Percentiles rank a stretch among this genome's conserved stretches.
These are phyloP conservation scores for Collybia mongolica DNA, from an alignment of 768 basidiomycete genomes.

Conservation along the genomic window DNA sequence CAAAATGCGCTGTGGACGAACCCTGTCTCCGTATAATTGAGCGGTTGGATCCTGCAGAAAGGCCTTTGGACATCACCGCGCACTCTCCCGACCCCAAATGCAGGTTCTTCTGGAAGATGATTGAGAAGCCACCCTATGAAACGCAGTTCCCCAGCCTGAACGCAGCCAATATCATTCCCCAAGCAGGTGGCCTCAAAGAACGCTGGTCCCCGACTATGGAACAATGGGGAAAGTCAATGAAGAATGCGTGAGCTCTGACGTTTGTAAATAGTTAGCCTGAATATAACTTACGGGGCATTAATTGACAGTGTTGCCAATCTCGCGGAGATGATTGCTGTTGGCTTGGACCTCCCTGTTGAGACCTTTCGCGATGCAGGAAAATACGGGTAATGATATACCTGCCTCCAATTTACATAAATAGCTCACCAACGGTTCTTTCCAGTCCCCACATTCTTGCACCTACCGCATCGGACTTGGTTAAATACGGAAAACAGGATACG, in stretches of 20 bases:
- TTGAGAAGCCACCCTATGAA: slow-evolving; percentile 68
- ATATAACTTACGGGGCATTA: background rate
- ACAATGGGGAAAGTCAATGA: slow-evolving; percentile 88
- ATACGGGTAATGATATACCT: slow-evolving; percentile 63
- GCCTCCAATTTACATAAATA: background rate
- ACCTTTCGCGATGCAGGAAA: slow-evolving; percentile 75
- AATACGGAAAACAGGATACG: slow-evolving; percentile 75
- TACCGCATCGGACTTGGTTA: slow-evolving; percentile 86
- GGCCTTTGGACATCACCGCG: slow-evolving; percentile 81
- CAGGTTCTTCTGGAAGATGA: slow-evolving; percentile 91
- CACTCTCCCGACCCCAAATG: slow-evolving; percentile 93
- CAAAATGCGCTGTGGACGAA: slow-evolving; percentile 80
- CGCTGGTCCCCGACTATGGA: slow-evolving; percentile 77
- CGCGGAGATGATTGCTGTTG: slow-evolving; percentile 86
- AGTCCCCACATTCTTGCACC: slow-evolving; percentile 88
- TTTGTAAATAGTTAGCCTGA: background rate
- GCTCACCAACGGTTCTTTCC: background rate
- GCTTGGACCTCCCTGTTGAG: slow-evolving; percentile 70
- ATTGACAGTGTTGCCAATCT: slow-evolving; percentile 71
- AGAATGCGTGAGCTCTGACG: slow-evolving; percentile 62
- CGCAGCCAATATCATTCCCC: slow-evolving; percentile 80
- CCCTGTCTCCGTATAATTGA: slow-evolving; percentile 82
- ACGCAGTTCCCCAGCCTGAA: slow-evolving; percentile 77
- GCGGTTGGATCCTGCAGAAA: slow-evolving; percentile 68
- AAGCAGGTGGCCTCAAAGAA: slow-evolving; percentile 50